Conservation (phyloP, 352 stramenopile genomes). For the Pythium myriotylum region DNA sequence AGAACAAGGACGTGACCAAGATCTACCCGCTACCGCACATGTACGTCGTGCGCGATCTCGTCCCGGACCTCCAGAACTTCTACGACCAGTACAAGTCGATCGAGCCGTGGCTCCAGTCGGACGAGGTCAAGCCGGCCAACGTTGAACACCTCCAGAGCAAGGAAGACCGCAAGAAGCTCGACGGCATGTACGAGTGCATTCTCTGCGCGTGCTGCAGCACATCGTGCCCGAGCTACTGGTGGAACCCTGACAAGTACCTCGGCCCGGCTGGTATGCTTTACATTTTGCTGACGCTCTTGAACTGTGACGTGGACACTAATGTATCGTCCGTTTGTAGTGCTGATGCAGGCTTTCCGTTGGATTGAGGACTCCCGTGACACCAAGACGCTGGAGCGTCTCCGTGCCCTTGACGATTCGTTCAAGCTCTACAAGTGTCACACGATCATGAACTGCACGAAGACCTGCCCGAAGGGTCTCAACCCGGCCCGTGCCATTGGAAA, state of each 20-base stretch:
- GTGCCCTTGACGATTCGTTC: constrained; percentile 97
- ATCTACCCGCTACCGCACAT: constrained; percentile 99
- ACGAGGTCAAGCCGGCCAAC: constrained; percentile 86
- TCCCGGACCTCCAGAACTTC: constrained; percentile 99
- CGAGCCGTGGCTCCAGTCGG: constrained; percentile 98
- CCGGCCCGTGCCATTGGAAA: constrained; percentile 97
- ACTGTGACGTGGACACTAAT: neutral
- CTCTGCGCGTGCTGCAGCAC: constrained; percentile 99
- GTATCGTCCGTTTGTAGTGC: constrained; percentile 40
- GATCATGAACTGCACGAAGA: constrained; percentile 99
- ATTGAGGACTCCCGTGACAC: constrained; percentile 99
- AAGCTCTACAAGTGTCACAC: constrained; percentile 99
- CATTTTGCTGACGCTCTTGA: too few relatives aligned
- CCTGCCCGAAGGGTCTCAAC: constrained; percentile 99
- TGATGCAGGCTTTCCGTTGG: constrained; percentile 97
- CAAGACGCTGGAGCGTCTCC: constrained; percentile 95
- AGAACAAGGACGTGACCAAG: constrained; percentile 92
- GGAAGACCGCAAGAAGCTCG: constrained; percentile 98
- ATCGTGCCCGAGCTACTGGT: constrained; percentile 99
- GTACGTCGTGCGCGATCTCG: constrained; percentile 99
- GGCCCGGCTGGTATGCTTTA: constrained; percentile 86
- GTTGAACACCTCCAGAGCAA: constrained; percentile 89
- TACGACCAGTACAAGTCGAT: constrained; percentile 98
- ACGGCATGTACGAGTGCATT: constrained; percentile 99
- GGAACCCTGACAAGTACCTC: constrained; percentile 97